Evolutionary conservation across 1,139 yeast species (phyloP), one percentile per base, ranked within the genome.

Genomic region (Torulaspora globosa): DNA sequence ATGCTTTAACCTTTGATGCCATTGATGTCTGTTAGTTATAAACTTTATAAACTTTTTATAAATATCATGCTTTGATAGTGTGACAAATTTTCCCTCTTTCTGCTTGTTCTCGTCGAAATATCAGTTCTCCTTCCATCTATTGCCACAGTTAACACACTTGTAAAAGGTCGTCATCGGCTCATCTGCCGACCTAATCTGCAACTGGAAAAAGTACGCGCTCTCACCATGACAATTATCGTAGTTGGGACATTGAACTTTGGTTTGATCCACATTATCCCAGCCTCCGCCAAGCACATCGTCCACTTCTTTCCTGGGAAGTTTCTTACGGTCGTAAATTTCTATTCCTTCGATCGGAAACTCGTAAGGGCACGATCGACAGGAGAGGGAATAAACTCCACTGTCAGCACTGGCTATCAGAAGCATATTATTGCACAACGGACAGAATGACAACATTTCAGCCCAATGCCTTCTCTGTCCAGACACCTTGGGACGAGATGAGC

Each of bases 201-300:
- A 73, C 70, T 92, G 98, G 75, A 90, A 94, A 73, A 88, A 92
- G 68, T 94, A 92, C 0, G 98, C 99, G 67, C 88, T 86, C 56
- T 80, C 86, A 52, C 85, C 84, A 39, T 89, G 95, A 72, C 98
- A 92, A 1, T 75, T 68, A 52, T 86, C 95, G 46, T 65, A 62
- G 36, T 79, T 74, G 3, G 97, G 96, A 72, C 98, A 92, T 64
- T 92, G 96, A 0, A 92, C 84, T 1, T 79, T 72, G 0, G 92
- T 84, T 60, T 84, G 92, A 63, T 94, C 98, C 26, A 94, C 98
- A 63, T 92, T 90, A 65, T 92, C 98, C 98, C 98, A 92, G 2
- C 97, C 95, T 23, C 96, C 97, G 49, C 99, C 98, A 23, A 92
- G 75, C 9, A 92, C 96, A 70, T 92, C 98, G 67, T 92, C 99